These are phyloP conservation scores for Fomes fomentarius DNA, from an alignment of 1,284 basidiomycete species.

Conservation along the genomic window DNA sequence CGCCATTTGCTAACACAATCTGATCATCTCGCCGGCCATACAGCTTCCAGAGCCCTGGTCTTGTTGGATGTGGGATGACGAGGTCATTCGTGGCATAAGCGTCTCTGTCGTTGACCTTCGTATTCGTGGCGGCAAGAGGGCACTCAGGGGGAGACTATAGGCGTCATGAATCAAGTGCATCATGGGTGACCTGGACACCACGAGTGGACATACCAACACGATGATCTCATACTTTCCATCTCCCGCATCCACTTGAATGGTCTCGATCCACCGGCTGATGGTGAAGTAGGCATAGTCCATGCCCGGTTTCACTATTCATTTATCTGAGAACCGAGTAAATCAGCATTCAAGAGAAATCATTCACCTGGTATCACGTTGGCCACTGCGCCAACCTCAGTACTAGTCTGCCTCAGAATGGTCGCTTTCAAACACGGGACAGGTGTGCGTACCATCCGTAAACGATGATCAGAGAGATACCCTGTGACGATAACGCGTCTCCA, in stretches of 20 bases:
- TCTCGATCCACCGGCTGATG: conserved; percentile 7
- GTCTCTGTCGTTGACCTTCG: neutral
- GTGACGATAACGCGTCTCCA: conserved; percentile 12
- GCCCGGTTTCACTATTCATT: conserved; percentile 4
- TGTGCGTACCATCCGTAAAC: conserved; percentile 14
- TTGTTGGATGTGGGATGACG: conserved; percentile 1
- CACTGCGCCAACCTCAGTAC: conserved; percentile 25
- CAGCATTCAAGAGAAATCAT: neutral
- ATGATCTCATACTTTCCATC: conserved; percentile 14
- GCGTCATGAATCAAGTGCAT: neutral
- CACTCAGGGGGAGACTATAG: neutral
- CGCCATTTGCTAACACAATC: neutral
- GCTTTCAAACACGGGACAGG: neutral
- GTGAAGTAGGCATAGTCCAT: conserved; percentile 16
- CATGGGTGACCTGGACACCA: neutral
- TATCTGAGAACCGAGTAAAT: neutral
- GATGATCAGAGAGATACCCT: conserved; percentile 11
- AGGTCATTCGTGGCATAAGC: conserved; percentile 8
- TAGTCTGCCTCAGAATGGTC: neutral
- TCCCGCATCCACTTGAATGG: neutral
- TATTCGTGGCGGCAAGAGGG: neutral
- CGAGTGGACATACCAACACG: conserved; percentile 3
- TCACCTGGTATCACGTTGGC: conserved; percentile 17
- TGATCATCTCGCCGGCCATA: conserved; percentile 4
- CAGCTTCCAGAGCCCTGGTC: conserved; percentile 2